Percentiles rank a stretch among this genome's conserved stretches.
phyloP scores from a whole-genome alignment of 2,329 filamentous ascomycete genomes.

The Neurospora crassa region DNA sequence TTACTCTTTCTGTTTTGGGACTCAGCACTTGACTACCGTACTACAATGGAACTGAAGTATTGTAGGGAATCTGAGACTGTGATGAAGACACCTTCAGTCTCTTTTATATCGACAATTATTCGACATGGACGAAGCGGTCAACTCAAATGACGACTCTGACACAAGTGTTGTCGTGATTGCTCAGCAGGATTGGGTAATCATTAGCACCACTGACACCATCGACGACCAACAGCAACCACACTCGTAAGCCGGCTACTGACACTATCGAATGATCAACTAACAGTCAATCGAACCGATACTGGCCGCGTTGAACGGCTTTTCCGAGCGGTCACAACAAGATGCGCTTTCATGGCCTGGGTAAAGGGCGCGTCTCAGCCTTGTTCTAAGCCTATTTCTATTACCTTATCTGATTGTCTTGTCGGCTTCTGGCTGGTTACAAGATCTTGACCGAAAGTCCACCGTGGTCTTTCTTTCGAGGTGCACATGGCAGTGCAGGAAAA shows the following conservation, averaged over 20 bases:
- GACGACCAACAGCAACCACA: not conserved
- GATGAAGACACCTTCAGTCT: not conserved
- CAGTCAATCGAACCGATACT: slow-evolving; percentile 2
- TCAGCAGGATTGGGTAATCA: slow-evolving; percentile 2
- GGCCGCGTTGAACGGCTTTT: not conserved
- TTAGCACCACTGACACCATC: not conserved
- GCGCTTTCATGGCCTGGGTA: not conserved
- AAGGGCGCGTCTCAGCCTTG: not conserved
- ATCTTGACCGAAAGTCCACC: not conserved
- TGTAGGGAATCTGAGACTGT: not conserved
- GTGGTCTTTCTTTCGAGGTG: not conserved
- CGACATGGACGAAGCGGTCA: not conserved
- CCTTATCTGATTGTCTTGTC: not conserved
- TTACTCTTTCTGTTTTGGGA: not conserved
- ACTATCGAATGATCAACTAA: not conserved
- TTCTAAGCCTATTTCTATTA: not conserved
- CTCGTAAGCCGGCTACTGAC: not conserved
- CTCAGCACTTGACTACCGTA: not conserved
- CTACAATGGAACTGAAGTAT: not conserved
- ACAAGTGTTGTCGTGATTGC: slow-evolving; percentile 3
- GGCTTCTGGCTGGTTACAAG: not conserved
- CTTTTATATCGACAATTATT: not conserved
- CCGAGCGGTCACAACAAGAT: not conserved
- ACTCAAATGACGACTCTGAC: not conserved
- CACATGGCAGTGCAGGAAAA: not conserved